A percentile compares a stretch with the other conserved stretches of the same genome.
Conservation (phyloP, 2,329 filamentous ascomycete genomes). For the Alternaria alternata region DNA sequence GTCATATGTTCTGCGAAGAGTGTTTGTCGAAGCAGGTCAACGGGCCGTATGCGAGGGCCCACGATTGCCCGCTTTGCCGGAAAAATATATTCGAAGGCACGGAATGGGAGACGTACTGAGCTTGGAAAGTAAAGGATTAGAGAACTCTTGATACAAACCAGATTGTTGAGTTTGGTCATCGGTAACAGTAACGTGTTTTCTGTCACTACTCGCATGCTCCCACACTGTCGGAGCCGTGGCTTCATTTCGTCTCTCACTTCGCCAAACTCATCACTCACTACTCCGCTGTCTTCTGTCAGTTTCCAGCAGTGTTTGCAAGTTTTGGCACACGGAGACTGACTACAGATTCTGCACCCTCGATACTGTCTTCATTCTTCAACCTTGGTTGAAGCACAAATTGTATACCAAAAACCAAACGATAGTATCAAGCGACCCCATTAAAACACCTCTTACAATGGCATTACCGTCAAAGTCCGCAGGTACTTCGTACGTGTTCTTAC, state of each 20-base stretch:
- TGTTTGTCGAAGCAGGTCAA: slow-evolving; percentile 4
- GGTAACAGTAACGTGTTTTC: background rate
- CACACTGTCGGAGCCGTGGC: background rate
- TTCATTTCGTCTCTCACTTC: background rate
- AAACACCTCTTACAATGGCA: background rate
- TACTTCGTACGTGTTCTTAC: background rate
- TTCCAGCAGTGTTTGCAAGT: background rate
- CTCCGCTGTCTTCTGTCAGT: background rate
- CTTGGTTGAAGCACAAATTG: background rate
- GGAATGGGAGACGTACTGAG: background rate
- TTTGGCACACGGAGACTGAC: background rate
- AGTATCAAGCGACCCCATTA: too few species aligned
- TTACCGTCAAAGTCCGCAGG: background rate
- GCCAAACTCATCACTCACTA: background rate
- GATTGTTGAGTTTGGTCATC: background rate
- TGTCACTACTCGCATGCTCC: background rate
- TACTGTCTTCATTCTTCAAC: background rate
- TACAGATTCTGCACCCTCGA: background rate
- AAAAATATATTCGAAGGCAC: background rate
- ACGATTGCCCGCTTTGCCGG: slow-evolving; percentile 8
- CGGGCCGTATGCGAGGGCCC: background rate
- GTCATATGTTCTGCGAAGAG: slow-evolving; percentile 6
- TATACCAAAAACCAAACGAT: background rate
- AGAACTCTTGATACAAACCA: background rate
- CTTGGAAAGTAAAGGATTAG: background rate